Evolutionary conservation across 1,139 yeast genomes (phyloP).

Genomic region (Kodamaea alishanica): DNA sequence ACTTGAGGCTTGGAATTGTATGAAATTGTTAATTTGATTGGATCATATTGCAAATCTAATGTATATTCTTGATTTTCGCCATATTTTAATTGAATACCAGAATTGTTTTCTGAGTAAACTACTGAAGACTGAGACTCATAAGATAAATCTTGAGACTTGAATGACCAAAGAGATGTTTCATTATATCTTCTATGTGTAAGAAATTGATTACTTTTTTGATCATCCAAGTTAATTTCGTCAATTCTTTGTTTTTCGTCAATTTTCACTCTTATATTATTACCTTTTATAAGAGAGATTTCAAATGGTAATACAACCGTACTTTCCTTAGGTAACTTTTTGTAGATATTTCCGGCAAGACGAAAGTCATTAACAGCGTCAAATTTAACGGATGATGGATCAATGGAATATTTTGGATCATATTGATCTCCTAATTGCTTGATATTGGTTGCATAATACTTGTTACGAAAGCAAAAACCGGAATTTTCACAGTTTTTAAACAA

Average conservation of each 20-base stretch:
- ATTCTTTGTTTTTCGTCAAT: conserved; percentile 57
- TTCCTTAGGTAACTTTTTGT: conserved; percentile 36
- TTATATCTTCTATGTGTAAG: conserved; percentile 49
- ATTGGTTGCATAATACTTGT: conserved; percentile 62
- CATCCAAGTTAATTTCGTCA: conserved; percentile 2
- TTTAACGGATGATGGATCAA: conserved; percentile 42
- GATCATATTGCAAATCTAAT: conserved; percentile 42
- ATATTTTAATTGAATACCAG: conserved; percentile 30
- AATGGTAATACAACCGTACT: conserved; percentile 46
- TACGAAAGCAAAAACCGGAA: conserved; percentile 83
- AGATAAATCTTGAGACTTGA: conserved; percentile 20
- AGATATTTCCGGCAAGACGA: conserved; percentile 40
- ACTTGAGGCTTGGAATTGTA: conserved; percentile 47
- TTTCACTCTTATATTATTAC: conserved; percentile 54
- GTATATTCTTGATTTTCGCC: conserved; percentile 37
- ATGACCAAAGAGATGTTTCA: conserved; percentile 61
- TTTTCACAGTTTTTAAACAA: conserved; percentile 77
- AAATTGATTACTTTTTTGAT: conserved; percentile 17
- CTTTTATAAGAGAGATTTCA: conserved; percentile 50
- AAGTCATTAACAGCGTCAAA: conserved; percentile 22
- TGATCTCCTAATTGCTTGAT: conserved; percentile 26
- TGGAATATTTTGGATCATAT: conserved; percentile 48
- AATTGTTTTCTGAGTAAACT: conserved; percentile 14
- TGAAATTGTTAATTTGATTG: conserved; percentile 50
- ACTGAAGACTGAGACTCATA: conserved; percentile 8